Evolutionary conservation across 2,329 filamentous ascomycete genomes (phyloP).

Genomic region (Beauveria sp.): DNA sequence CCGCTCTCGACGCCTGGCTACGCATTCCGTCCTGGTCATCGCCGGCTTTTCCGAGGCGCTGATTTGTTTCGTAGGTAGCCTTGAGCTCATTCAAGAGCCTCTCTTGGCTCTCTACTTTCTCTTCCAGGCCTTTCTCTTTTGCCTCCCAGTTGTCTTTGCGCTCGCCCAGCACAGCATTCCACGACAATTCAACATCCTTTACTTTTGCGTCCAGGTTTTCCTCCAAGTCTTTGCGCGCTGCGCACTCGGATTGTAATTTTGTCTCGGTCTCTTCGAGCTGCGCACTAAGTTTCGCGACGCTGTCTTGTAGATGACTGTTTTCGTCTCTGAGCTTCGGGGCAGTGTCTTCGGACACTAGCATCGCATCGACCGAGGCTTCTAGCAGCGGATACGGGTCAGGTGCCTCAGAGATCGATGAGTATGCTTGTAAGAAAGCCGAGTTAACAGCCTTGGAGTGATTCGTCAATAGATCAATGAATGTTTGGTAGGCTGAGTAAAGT

Average conservation of each 20-base stretch:
- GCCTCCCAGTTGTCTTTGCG: constrained; percentile 95
- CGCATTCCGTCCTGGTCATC: constrained; percentile 50
- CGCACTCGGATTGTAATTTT: constrained; percentile 70
- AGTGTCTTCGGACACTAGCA: constrained; percentile 86
- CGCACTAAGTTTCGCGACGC: constrained; percentile 63
- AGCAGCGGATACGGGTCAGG: constrained; percentile 94
- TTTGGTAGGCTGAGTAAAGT: constrained; percentile 69
- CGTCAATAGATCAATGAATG: constrained; percentile 91
- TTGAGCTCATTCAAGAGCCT: constrained; percentile 89
- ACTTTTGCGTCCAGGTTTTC: constrained; percentile 69
- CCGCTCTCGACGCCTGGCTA: constrained; percentile 70
- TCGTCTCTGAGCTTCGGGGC: constrained; percentile 84
- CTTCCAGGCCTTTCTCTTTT: constrained; percentile 83
- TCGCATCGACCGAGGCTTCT: constrained; percentile 90
- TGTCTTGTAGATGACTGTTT: constrained; percentile 78
- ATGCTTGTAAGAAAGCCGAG: constrained; percentile 85
- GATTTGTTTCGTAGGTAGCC: constrained; percentile 93
- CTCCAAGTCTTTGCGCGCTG: constrained; percentile 66
- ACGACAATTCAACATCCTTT: constrained; percentile 84
- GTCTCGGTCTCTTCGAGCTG: constrained; percentile 80
- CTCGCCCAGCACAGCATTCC: constrained; percentile 83
- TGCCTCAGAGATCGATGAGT: constrained; percentile 88
- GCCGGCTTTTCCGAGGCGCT: constrained; percentile 71
- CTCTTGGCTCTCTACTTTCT: constrained; percentile 92
- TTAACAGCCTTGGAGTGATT: constrained; percentile 94